Evolutionary conservation across 192 early-diverging fungal genomes (phyloP).

Genomic region (Lobulomyces angularis): DNA sequence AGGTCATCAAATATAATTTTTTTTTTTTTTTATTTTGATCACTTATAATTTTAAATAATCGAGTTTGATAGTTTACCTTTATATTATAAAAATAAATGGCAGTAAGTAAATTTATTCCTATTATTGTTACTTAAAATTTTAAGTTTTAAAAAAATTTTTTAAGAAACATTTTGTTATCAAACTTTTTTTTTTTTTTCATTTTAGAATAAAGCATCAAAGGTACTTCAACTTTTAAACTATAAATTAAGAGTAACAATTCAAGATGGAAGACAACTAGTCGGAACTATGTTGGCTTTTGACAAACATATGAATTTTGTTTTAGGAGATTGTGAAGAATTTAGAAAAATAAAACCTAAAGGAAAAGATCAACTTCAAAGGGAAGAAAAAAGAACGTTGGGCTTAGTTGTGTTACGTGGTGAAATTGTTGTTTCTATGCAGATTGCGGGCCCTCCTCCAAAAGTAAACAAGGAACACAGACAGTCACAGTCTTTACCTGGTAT

Average conservation of each 20-base stretch:
- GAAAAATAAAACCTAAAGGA: slow-evolving; percentile 74
- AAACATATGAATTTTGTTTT: slow-evolving; percentile 99
- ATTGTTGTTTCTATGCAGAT: slow-evolving; percentile 80
- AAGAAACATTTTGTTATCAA: too few relatives aligned
- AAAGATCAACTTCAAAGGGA: slow-evolving; percentile 41
- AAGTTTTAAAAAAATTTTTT: too few relatives aligned
- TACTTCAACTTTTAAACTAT: slow-evolving; percentile 89
- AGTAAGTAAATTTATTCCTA: too few relatives aligned
- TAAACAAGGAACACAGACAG: slow-evolving; percentile 17
- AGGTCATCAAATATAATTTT: too few relatives aligned
- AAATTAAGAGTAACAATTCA: slow-evolving; percentile 80
- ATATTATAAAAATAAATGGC: too few relatives aligned
- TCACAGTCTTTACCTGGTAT: slow-evolving; percentile 41
- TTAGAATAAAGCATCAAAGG: slow-evolving; percentile 78
- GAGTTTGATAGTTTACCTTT: too few relatives aligned
- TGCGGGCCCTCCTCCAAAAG: slow-evolving; percentile 75
- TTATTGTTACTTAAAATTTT: too few relatives aligned
- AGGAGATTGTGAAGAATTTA: slow-evolving; percentile 93
- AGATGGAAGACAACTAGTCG: slow-evolving; percentile 84
- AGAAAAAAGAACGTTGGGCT: slow-evolving; percentile 83
- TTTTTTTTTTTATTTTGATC: too few relatives aligned
- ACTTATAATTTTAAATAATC: too few relatives aligned
- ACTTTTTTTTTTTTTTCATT: too few relatives aligned
- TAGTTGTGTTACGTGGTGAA: slow-evolving; percentile 91
- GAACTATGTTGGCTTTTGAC: slow-evolving; percentile 99